Evolutionary conservation across 2,329 filamentous ascomycete species (phyloP), one percentile per base, ranked within the genome.

Genomic region (Chalaropsis thielavioides): DNA sequence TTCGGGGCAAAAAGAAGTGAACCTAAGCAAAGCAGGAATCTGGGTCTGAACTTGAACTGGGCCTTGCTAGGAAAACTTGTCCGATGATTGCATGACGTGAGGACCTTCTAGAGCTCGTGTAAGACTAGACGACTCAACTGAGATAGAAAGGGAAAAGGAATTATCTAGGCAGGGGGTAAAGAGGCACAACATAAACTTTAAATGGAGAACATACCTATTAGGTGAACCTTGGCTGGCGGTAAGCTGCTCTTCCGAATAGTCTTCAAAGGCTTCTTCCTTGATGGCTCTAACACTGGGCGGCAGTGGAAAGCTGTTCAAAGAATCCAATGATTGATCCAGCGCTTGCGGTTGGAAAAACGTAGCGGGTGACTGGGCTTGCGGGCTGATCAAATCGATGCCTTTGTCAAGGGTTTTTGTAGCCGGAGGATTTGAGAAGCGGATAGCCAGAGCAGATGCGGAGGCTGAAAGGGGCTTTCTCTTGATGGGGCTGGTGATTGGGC

Each of bases 391-490:
- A 40, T 73, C 70, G 54, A 75, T 70, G 68, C 73, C 72, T 68
- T 76, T 72, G 59, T 63, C 64, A 59, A 68, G 59, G 7, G 67
- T 66, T 62, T 67, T 64, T 63, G 67, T 54, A 44, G 62, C 64
- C 13, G 73, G 58, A 24, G 64, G 74, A 35, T 76, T 75, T 27
- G 78, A 80, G 72, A 77, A 81, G 67, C 78, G 75, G 41, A 77
- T 76, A 62, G 77, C 79, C 68, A 81, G 71, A 67, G 79, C 76
- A 46, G 80, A 82, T 61, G 80, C 81, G 40, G 79, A 79, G 7
- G 77, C 75, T 54, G 83, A 84, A 67, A 86, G 72, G 64, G 84
- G 83, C 74, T 86, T 86, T 68, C 84, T 79, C 71, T 80, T 80
- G 74, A 86, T 81, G 68, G 75, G 72, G 51, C 69, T 70, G 35